Percentiles rank a stretch among this genome's conserved stretches.
Conservation (phyloP, 2,329 filamentous ascomycete genomes). For the Penicillium sp. region DNA sequence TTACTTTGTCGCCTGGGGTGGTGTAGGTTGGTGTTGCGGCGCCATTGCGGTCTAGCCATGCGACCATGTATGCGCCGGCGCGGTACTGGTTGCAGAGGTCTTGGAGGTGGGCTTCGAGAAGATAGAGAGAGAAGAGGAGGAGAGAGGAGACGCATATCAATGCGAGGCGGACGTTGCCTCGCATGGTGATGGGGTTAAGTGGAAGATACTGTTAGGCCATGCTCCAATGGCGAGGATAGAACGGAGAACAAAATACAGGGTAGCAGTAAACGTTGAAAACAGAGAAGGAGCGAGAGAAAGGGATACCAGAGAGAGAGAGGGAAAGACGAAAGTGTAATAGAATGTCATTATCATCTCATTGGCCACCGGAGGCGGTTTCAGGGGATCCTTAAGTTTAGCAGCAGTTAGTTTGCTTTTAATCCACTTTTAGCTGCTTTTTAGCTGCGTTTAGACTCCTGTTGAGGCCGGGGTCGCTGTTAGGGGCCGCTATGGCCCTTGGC, state of each 20-base stretch:
- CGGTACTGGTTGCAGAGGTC: conserved; percentile 40
- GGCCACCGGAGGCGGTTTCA: conserved; percentile 5
- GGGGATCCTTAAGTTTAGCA: conserved; percentile 2
- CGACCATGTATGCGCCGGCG: conserved; percentile 37
- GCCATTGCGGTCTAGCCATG: conserved; percentile 28
- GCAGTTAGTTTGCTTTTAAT: neutral
- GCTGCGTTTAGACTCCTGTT: neutral
- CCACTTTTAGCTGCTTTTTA: neutral
- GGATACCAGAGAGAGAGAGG: neutral
- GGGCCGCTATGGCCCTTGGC: neutral
- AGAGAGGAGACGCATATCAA: conserved; percentile 24
- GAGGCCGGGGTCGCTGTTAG: neutral
- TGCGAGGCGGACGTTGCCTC: conserved; percentile 30
- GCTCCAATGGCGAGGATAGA: neutral
- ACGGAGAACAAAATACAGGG: neutral
- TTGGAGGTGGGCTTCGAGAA: conserved; percentile 34
- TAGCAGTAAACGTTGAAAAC: neutral
- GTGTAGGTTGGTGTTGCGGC: conserved; percentile 9
- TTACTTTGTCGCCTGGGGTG: conserved; percentile 37
- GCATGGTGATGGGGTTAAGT: conserved; percentile 27
- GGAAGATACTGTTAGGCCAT: neutral
- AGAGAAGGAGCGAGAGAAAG: neutral
- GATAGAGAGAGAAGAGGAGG: conserved; percentile 30
- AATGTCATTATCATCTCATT: conserved; percentile 7
- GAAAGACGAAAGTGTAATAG: neutral